Evolutionary conservation across 2,329 filamentous ascomycete species (phyloP).

Genomic region (Ceratocystis alfenasii): DNA sequence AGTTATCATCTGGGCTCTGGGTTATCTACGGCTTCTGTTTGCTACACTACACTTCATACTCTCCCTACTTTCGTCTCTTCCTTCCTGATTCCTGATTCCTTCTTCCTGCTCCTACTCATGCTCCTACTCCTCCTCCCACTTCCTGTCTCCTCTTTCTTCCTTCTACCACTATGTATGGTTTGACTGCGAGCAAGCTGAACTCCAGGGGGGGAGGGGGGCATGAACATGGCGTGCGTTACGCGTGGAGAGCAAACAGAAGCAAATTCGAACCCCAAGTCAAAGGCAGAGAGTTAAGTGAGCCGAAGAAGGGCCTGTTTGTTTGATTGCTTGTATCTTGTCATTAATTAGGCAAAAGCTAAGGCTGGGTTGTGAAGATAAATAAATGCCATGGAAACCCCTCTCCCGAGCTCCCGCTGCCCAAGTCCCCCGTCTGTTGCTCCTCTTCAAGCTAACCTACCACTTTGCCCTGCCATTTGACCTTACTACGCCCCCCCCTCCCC

Average conservation of each 20-base stretch:
- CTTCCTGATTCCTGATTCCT: background rate
- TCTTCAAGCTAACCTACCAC: too few relatives aligned
- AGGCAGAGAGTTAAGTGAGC: too few relatives aligned
- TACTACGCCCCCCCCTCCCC: background rate
- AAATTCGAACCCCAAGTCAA: too few relatives aligned
- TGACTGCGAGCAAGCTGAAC: background rate
- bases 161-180: background rate
- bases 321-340: background rate
- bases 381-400: slow-evolving; percentile 2
- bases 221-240: background rate
- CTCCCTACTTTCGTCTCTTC: background rate
- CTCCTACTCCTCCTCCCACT: too few relatives aligned
- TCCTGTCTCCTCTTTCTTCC: background rate
- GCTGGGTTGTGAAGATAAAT: background rate
- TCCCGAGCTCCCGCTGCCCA: background rate
- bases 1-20: background rate
- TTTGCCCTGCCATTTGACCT: background rate
- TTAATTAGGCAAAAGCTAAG: background rate
- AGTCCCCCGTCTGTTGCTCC: background rate
- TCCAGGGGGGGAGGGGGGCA: background rate
- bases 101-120: background rate
- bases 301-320: background rate
- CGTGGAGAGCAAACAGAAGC: too few relatives aligned
- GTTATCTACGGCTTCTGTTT: background rate
- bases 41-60: too few relatives aligned